These are phyloP conservation scores for Hymenoscyphus fraxineus DNA, from an alignment of 2,329 filamentous ascomycete species.

Conservation along the genomic window DNA sequence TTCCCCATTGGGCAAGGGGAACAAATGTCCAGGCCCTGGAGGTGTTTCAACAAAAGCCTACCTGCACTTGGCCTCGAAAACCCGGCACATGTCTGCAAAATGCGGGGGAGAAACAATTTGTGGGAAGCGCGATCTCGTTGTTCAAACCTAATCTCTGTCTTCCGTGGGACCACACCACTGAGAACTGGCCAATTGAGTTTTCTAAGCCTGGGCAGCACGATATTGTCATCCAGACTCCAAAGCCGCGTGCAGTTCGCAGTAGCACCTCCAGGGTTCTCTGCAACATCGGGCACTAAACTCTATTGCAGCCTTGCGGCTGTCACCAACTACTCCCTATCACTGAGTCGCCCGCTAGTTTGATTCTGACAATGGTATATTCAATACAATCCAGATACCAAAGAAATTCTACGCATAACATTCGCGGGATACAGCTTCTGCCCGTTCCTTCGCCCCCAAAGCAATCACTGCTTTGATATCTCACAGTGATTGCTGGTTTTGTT, in stretches of 20 bases:
- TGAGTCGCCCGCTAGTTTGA: neutral
- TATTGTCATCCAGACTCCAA: neutral
- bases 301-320: neutral
- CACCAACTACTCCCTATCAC: neutral
- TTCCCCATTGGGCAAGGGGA: conserved; percentile 2
- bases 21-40: neutral
- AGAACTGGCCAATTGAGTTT: neutral
- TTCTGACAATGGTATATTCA: neutral
- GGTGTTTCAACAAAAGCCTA: neutral
- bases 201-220: neutral
- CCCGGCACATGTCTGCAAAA: neutral
- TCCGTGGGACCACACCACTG: neutral
- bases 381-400: neutral
- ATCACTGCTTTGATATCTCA: neutral
- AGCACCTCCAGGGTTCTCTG: neutral
- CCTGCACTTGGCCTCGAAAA: neutral
- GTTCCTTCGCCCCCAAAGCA: neutral
- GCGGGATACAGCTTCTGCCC: neutral
- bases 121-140: neutral
- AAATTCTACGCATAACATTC: neutral
- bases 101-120: neutral
- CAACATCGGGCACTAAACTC: neutral
- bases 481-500: neutral
- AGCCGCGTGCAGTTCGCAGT: neutral
- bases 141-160: neutral